Percentiles rank a stretch among this genome's conserved stretches.
Conservation (phyloP, 495 filamentous ascomycete species). For the Neurospora sp. region DNA sequence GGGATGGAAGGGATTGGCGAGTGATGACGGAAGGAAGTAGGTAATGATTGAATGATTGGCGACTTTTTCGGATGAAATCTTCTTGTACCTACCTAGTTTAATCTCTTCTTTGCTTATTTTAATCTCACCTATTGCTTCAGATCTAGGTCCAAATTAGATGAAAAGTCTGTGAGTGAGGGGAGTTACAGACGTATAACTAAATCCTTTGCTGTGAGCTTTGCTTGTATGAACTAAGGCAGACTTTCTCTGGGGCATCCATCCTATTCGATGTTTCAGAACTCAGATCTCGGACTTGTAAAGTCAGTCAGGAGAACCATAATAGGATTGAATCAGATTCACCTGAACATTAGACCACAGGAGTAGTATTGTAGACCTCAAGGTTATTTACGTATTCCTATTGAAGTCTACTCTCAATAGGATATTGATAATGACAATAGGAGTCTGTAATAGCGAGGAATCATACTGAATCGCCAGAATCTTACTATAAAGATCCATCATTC, state of each 20-base stretch:
- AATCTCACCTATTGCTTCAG: neutral
- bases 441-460: too few species aligned
- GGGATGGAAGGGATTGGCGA: neutral
- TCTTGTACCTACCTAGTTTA: neutral
- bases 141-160: neutral
- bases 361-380: too few species aligned
- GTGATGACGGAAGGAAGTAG: neutral
- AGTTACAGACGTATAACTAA: neutral
- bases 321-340: neutral
- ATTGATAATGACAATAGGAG: neutral
- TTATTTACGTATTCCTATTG: neutral
- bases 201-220: neutral
- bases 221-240: neutral
- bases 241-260: neutral
- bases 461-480: too few species aligned
- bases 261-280: neutral
- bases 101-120: neutral
- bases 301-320: neutral
- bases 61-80: neutral
- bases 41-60: neutral
- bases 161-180: neutral
- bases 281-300: neutral
- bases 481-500: neutral
- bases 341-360: too few species aligned
- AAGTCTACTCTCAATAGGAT: neutral